phyloP scores from a whole-genome alignment of 2,329 filamentous ascomycete genomes.

The Alternaria tenuissima region DNA sequence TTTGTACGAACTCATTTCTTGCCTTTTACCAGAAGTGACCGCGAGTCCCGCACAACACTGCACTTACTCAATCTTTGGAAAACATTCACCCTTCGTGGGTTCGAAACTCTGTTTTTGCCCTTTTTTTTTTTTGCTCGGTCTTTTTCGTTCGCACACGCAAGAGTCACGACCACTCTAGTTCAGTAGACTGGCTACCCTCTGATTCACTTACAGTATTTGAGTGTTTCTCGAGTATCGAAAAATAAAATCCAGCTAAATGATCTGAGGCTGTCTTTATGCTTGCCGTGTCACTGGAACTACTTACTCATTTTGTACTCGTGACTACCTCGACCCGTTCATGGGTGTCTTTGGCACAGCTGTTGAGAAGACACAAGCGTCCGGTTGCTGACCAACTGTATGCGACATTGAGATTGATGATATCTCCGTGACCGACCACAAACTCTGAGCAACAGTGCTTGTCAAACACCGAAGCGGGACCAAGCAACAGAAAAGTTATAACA shows the following conservation, averaged over 20 bases:
- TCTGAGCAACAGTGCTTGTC: not conserved
- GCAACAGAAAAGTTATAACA: not conserved
- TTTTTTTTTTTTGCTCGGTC: conserved; percentile 11
- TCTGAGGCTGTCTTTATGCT: not conserved
- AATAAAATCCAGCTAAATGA: not conserved
- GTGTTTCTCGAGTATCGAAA: no score
- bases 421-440: not conserved
- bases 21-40: conserved; percentile 84
- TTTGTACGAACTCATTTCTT: conserved; percentile 78
- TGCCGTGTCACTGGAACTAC: not conserved
- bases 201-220: no score
- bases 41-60: conserved; percentile 69
- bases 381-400: not conserved
- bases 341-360: not conserved
- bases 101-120: conserved; percentile 53
- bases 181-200: no score
- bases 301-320: not conserved
- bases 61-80: conserved; percentile 68
- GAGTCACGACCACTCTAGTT: not conserved
- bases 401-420: not conserved
- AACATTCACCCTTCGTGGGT: conserved; percentile 45
- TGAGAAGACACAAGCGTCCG: not conserved
- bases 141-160: not conserved
- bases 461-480: not conserved
- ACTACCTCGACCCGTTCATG: not conserved